Evolutionary conservation across 192 early-diverging fungal species (phyloP).

Genomic region (Rhizoclosmatium globosum): DNA sequence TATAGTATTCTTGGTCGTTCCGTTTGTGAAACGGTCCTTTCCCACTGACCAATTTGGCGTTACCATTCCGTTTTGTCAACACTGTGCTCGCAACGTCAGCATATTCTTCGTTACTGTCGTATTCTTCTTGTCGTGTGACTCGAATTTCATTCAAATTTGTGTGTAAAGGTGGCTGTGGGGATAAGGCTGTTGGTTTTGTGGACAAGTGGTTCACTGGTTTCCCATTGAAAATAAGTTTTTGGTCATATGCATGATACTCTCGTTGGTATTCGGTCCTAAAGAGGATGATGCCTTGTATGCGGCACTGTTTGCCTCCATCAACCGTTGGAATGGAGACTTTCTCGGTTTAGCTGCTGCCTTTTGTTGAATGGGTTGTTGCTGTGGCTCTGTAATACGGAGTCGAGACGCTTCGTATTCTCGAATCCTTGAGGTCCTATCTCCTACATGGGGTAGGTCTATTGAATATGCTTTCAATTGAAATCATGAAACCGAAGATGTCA

Average conservation of each 20-base stretch:
- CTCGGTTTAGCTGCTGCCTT: conserved; percentile 1
- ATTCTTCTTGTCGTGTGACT: conserved; percentile 2
- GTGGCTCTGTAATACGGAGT: not conserved
- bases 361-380: not conserved
- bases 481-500: not conserved
- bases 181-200: not conserved
- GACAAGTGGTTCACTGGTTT: not conserved
- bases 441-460: conserved; percentile 25
- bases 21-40: not conserved
- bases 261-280: conserved; percentile 26
- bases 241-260: not conserved
- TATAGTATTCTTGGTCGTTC: conserved; percentile 10
- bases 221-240: not conserved
- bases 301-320: not conserved
- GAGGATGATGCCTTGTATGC: conserved; percentile 8
- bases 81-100: not conserved
- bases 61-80: not conserved
- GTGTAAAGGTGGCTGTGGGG: conserved; percentile 10
- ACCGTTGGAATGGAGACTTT: conserved; percentile 17
- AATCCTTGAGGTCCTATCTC: conserved; percentile 7
- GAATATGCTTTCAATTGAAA: not conserved
- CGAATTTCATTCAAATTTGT: not conserved
- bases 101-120: not conserved
- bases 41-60: not conserved
- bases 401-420: conserved; percentile 15